Conservation (phyloP, 2,329 filamentous ascomycete genomes). For the Ascochyta clinopodiicola region DNA sequence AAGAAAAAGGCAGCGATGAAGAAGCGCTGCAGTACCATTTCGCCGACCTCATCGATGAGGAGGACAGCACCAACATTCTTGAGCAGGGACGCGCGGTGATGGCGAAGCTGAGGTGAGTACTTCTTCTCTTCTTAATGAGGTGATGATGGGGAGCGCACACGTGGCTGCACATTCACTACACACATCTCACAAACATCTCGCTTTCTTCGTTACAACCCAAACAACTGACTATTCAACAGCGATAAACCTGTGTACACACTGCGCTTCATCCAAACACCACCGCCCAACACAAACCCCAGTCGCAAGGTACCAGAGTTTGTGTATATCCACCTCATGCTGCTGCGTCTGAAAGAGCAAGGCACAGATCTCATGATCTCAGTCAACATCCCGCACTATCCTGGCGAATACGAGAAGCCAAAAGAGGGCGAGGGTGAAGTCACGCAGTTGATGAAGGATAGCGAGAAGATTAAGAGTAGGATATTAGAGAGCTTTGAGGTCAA, state of each 20-base stretch:
- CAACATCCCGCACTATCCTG: constrained; percentile 83
- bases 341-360: constrained; percentile 74
- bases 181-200: background rate
- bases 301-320: constrained; percentile 63
- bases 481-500: constrained; percentile 77
- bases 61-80: constrained; percentile 47
- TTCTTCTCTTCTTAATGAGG: background rate
- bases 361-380: constrained; percentile 87
- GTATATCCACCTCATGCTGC: constrained; percentile 76
- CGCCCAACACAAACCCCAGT: constrained; percentile 32
- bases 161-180: background rate
- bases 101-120: constrained; percentile 48
- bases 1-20: constrained; percentile 72
- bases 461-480: constrained; percentile 73
- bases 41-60: constrained; percentile 53
- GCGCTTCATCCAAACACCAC: constrained; percentile 63
- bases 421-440: constrained; percentile 66
- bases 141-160: background rate
- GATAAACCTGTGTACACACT: constrained; percentile 70
- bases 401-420: constrained; percentile 74
- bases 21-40: constrained; percentile 65
- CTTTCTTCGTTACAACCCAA: background rate
- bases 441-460: constrained; percentile 66
- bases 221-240: constrained; percentile 25
- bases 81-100: constrained; percentile 37